phyloP scores from a whole-genome alignment of 371 early-diverging fungal genomes.

The Rhizopus stolonifer region DNA sequence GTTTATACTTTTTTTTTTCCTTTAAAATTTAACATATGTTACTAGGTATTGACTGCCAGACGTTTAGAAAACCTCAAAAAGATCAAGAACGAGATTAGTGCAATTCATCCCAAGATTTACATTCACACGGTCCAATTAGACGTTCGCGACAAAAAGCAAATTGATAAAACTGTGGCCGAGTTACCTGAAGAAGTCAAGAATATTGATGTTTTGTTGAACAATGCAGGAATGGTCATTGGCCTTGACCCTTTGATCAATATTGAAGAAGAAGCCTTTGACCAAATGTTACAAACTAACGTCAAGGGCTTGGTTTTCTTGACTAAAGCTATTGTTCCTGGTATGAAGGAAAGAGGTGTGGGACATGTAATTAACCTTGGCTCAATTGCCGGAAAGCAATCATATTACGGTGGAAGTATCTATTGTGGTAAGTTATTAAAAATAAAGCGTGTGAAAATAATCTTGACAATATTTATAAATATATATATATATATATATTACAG shows the following conservation, averaged over 20 bases:
- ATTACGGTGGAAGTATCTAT: constrained; percentile 83
- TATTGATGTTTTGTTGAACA: constrained; percentile 79
- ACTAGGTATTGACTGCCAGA: constrained; percentile 78
- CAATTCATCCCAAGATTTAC: constrained; percentile 51
- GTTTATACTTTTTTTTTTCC: too few relatives aligned
- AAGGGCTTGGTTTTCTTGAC: constrained; percentile 82
- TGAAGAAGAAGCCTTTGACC: constrained; percentile 65
- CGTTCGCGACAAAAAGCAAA: constrained; percentile 63
- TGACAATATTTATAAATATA: neutral
- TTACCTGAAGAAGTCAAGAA: constrained; percentile 57
- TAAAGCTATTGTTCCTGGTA: constrained; percentile 81
- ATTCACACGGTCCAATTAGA: constrained; percentile 73
- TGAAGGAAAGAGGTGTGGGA: constrained; percentile 75
- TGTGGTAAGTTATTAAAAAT: constrained; percentile 53
- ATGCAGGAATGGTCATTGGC: constrained; percentile 80
- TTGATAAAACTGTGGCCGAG: constrained; percentile 53
- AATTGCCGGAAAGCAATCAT: constrained; percentile 74
- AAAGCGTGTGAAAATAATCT: too few relatives aligned
- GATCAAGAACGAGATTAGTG: constrained; percentile 54
- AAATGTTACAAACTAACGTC: constrained; percentile 90
- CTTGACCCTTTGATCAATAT: constrained; percentile 72
- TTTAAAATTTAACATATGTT: too few relatives aligned
- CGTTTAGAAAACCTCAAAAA: constrained; percentile 68
- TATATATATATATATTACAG: constrained; percentile 28
- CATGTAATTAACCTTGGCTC: constrained; percentile 90